Evolutionary conservation across 768 basidiomycete genomes (phyloP), one percentile per base, ranked within the genome.

Genomic region (Lactifluus rugatus): DNA sequence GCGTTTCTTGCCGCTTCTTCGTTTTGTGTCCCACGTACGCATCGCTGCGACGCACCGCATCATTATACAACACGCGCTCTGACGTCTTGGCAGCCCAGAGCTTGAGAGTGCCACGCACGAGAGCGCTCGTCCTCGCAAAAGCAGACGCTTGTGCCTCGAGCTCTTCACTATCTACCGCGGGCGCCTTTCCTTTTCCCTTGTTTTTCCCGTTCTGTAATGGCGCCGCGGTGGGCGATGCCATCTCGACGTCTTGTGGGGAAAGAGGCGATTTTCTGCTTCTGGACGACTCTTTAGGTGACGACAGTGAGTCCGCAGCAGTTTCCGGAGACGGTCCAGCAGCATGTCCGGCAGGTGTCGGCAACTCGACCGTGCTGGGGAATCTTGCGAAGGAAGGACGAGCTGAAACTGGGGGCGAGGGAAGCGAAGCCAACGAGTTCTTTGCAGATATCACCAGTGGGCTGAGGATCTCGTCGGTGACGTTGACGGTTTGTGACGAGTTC

Each of bases 31-130:
- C 71, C 45, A 78, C 78, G 67, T 89, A 89, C 4, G 73, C 74
- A 26, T 85, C 78, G 56, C 84, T 81, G 46, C 80, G 79, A 56
- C 70, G 71, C 58, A 79, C 79, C 0, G 87, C 87, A 50, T 85
- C 82, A 5, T 56, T 56, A 21, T 54, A 62, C 17, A 42, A 42
- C 10, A 37, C 47, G 9, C 63, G 63, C 32, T 65, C 59, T 11
- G 52, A 28, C 14, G 56, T 32, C 32, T 64, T 52, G 23, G 52
- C 44, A 0, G 23, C 34, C 64, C 64, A 65, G 14, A 34, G 50
- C 28, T 48, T 56, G 44, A 65, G 37, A 17, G 46, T 34, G 10
- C 37, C 41, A 19, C 51, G 52, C 34, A 65, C 41, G 6, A 56
- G 34, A 0, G 50, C 37, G 13, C 56, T 53, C 28, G 45, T 61